Conservation (phyloP, 2,329 filamentous ascomycete species). For the Fusarium succisae region DNA sequence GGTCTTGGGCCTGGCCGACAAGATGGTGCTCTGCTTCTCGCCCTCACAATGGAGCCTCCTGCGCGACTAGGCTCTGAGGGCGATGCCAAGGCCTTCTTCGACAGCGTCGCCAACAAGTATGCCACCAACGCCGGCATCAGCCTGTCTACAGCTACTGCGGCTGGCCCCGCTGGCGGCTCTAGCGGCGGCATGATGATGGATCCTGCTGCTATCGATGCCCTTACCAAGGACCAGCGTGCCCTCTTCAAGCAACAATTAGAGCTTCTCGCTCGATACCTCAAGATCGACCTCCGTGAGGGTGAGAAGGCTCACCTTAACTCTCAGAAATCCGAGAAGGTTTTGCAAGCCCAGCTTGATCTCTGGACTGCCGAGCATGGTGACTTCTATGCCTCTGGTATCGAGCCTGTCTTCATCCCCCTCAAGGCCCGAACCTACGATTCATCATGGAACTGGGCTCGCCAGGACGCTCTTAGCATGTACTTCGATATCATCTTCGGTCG, state of each 20-base stretch:
- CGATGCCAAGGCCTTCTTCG: conserved; percentile 92
- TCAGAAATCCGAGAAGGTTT: conserved; percentile 83
- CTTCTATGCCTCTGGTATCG: conserved; percentile 93
- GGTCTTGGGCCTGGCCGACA: conserved; percentile 87
- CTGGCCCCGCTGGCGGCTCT: conserved; percentile 75
- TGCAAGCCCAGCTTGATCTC: conserved; percentile 92
- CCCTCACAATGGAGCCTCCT: conserved; percentile 91
- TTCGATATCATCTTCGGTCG: conserved; percentile 99
- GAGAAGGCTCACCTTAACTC: conserved; percentile 91
- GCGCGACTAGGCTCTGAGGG: conserved; percentile 87
- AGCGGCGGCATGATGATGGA: conserved; percentile 99
- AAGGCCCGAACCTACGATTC: conserved; percentile 98
- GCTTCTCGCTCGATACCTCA: conserved; percentile 92
- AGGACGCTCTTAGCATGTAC: conserved; percentile 98
- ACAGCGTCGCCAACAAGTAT: conserved; percentile 90
- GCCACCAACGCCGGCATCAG: conserved; percentile 84
- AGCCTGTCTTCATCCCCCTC: conserved; percentile 90
- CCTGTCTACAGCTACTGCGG: conserved; percentile 78
- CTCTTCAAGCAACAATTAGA: conserved; percentile 99
- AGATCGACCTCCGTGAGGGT: conserved; percentile 95
- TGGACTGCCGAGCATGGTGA: conserved; percentile 97
- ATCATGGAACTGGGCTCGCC: conserved; percentile 98
- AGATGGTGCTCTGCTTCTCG: conserved; percentile 87
- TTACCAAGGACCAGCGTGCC: conserved; percentile 95
- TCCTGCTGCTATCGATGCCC: conserved; percentile 91